phyloP scores from a whole-genome alignment of 1,139 yeast species.

The Candida neerlandica region DNA sequence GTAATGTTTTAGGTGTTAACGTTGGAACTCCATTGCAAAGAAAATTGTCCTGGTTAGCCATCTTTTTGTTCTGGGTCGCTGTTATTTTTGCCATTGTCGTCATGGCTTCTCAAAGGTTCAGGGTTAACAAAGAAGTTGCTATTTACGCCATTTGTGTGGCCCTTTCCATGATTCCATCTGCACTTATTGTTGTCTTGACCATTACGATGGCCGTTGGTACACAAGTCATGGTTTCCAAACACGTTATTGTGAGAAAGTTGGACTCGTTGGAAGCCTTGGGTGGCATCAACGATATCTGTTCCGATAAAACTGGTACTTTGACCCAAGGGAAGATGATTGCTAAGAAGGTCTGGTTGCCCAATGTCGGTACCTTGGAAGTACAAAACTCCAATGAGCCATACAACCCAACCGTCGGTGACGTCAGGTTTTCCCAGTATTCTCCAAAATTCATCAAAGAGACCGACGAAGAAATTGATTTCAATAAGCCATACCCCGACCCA shows the following conservation, averaged over 20 bases:
- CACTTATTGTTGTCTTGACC: conserved; percentile 79
- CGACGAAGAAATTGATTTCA: conserved; percentile 41
- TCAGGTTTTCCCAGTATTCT: conserved; percentile 43
- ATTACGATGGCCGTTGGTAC: conserved; percentile 89
- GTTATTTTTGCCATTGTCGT: conserved; percentile 77
- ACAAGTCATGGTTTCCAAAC: conserved; percentile 69
- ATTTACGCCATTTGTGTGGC: conserved; percentile 88
- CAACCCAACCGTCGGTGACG: conserved; percentile 69
- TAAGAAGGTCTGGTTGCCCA: conserved; percentile 73
- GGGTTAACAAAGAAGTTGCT: conserved; percentile 70
- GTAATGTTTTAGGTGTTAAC: conserved; percentile 72
- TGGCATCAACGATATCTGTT: conserved; percentile 78
- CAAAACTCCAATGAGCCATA: conserved; percentile 67
- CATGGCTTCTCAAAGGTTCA: conserved; percentile 74
- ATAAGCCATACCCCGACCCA: conserved; percentile 25
- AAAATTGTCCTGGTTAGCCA: conserved; percentile 69
- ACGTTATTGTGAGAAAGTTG: conserved; percentile 76
- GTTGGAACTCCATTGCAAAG: conserved; percentile 79
- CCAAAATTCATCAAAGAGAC: conserved; percentile 42
- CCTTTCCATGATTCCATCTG: conserved; percentile 81
- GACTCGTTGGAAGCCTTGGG: conserved; percentile 83
- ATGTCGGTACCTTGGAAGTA: conserved; percentile 66
- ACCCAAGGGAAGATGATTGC: conserved; percentile 83
- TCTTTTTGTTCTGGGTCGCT: conserved; percentile 67
- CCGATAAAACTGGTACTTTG: conserved; percentile 54